phyloP scores from a whole-genome alignment of 192 early-diverging fungal genomes.

The Linnemannia elongata region DNA sequence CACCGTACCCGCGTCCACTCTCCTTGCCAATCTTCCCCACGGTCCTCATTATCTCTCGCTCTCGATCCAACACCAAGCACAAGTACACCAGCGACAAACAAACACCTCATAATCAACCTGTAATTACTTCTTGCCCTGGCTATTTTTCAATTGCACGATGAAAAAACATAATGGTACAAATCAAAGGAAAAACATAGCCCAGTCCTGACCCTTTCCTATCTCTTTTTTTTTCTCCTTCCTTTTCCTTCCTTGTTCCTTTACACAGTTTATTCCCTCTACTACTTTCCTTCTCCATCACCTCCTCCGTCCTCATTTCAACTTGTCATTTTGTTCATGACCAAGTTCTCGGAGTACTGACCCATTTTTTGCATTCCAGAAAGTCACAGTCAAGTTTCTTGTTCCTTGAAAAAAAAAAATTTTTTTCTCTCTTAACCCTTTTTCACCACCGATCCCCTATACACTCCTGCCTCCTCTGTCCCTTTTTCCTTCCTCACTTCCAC shows the following conservation, averaged over 20 bases:
- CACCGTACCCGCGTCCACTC: not conserved
- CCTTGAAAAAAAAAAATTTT: slow-evolving; percentile 7
- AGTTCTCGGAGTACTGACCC: not conserved
- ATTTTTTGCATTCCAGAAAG: not conserved
- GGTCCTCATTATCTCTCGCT: not conserved
- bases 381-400: not conserved
- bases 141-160: not conserved
- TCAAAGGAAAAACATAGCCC: not conserved
- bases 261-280: not conserved
- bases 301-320: slow-evolving; percentile 5
- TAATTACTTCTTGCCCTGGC: not conserved
- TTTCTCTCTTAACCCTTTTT: not conserved
- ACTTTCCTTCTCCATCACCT: not conserved
- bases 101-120: not conserved
- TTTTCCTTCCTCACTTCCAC: not conserved
- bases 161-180: not conserved
- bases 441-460: not conserved
- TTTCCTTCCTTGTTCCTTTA: not conserved
- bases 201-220: slow-evolving; percentile 1
- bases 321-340: not conserved
- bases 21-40: not conserved
- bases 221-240: not conserved
- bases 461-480: no score
- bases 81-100: not conserved
- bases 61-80: not conserved